Evolutionary conservation across 164 flowering plant species (phyloP), one percentile per base, ranked within the genome.

Genomic region (Brasenia schreberi): DNA sequence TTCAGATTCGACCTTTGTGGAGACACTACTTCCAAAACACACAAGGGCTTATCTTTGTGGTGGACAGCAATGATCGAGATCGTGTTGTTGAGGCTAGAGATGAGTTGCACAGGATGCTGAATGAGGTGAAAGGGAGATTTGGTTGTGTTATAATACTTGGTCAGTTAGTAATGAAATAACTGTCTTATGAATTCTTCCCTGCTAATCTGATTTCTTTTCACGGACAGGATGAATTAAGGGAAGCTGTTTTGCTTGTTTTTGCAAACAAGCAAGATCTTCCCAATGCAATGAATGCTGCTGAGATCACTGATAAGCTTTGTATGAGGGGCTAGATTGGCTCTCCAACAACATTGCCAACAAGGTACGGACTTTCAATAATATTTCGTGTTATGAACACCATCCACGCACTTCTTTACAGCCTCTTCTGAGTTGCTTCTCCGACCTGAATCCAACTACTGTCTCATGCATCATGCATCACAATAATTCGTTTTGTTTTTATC

Each of bases 241-340:
- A 86, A 64, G 91, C 91, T 45, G 91, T 86, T 42, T 75, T 86
- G 75, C 82, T 86, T 27, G 88, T 86, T 5, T 87, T 87, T 74
- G 92, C 92, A 17, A 87, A 87, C 85, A 87, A 87, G 65, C 92
- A 87, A 77, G 92, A 87, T 77, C 89, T 87, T 73, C 88, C 88
- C 18, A 84, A 87, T 74, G 92, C 89, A 60, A 87, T 87, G 89
- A 87, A 85, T 77, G 89, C 89, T 73, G 87, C 89, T 64, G 92
- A 87, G 79, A 87, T 87, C 23, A 87, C 89, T 66, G 92, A 87
- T 67, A 85, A 85, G 77, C 86, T 87, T 33, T 33, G 39, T 33
- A 33, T 33, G 39, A 33, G 39, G 39, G 39, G 39, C 4, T 33
- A 33, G 39, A 33, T 3, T 33, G 39, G 39, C 39, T 33, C 39